Conservation (phyloP, 2,329 filamentous ascomycete species). For the Kalmusia sp. region DNA sequence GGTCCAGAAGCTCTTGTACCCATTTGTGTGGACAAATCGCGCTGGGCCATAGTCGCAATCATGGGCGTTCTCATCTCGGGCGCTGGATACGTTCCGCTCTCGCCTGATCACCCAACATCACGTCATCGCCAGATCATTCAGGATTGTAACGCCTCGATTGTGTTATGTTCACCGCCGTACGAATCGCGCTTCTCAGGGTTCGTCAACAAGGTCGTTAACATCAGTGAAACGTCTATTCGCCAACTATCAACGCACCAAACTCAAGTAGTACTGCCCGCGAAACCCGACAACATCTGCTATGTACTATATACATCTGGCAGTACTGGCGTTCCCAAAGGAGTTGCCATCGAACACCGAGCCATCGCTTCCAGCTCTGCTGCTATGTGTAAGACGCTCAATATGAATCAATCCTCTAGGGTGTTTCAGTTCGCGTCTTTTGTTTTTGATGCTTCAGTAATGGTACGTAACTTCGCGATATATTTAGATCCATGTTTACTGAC, state of each 20-base stretch:
- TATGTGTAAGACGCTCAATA: constrained; percentile 34
- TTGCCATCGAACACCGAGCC: constrained; percentile 38
- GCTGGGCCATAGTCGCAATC: constrained; percentile 46
- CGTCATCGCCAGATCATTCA: constrained; percentile 36
- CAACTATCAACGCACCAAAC: constrained; percentile 17
- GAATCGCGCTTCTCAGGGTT: constrained; percentile 22
- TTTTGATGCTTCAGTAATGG: constrained; percentile 42
- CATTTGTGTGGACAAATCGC: constrained; percentile 46
- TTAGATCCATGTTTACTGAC: neutral
- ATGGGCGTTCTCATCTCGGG: constrained; percentile 45
- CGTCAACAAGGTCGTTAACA: constrained; percentile 24
- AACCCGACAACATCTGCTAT: constrained; percentile 31
- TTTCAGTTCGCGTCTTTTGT: constrained; percentile 46
- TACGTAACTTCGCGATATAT: neutral
- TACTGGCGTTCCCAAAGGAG: constrained; percentile 42
- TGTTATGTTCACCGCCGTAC: constrained; percentile 38
- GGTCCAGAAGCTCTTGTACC: constrained; percentile 43
- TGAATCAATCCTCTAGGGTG: constrained; percentile 35
- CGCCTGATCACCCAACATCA: constrained; percentile 33
- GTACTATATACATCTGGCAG: constrained; percentile 43
- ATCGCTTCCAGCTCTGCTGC: constrained; percentile 37
- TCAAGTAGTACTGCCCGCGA: constrained; percentile 21
- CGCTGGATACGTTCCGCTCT: constrained; percentile 40
- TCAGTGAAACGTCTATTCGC: constrained; percentile 25
- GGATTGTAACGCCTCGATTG: constrained; percentile 33